A percentile compares a stretch with the other conserved stretches of the same genome.
Evolutionary conservation across 1,139 yeast species (phyloP).

Genomic region (Lodderomyces parapsilosis): DNA sequence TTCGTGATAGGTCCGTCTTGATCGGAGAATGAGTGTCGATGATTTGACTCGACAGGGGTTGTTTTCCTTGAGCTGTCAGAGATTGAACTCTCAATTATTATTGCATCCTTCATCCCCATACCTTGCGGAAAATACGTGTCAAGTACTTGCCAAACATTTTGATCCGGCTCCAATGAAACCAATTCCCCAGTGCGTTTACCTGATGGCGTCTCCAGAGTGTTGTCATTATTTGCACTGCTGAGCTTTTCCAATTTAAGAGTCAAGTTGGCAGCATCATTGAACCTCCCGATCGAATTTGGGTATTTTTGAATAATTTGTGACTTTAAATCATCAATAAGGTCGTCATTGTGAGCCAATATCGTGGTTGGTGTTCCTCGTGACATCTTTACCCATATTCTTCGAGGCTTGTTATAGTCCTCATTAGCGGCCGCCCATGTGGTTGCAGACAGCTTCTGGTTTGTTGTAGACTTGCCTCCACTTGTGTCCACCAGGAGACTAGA

Average conservation of each 20-base stretch:
- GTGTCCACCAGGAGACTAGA: constrained; percentile 7
- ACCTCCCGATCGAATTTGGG: constrained; percentile 64
- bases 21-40: not conserved
- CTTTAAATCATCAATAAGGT: constrained; percentile 75
- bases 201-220: not conserved
- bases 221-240: not conserved
- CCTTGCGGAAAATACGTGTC: constrained; percentile 66
- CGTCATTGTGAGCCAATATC: constrained; percentile 50
- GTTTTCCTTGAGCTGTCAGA: not conserved
- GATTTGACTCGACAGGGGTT: not conserved
- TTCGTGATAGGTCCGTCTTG: not conserved
- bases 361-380: constrained; percentile 64
- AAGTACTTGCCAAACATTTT: constrained; percentile 55
- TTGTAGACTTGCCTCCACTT: not conserved
- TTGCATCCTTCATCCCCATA: constrained; percentile 67
- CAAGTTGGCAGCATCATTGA: constrained; percentile 71
- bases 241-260: constrained; percentile 37
- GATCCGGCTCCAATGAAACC: constrained; percentile 61
- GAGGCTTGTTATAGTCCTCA: constrained; percentile 13
- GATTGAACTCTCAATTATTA: constrained; percentile 43
- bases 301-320: constrained; percentile 56
- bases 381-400: constrained; percentile 65
- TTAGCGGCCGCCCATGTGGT: constrained; percentile 6
- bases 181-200: constrained; percentile 13
- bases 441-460: not conserved